Evolutionary conservation across 202 grass and related monocot genomes (phyloP).

Genomic region (Cymbopogon flexuosus): DNA sequence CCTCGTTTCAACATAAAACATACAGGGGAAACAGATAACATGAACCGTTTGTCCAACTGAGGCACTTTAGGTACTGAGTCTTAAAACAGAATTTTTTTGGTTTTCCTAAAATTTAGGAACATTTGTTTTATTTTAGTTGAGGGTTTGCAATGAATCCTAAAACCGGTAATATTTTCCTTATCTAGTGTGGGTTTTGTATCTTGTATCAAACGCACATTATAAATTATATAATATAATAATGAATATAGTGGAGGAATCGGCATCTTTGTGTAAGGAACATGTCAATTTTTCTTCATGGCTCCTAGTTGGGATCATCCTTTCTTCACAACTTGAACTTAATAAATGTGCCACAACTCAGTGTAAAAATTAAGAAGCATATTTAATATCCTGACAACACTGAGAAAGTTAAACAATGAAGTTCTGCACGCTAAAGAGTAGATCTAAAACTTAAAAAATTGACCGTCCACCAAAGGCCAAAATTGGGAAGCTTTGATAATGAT

Average conservation of each 20-base stretch:
- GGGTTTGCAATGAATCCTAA: background rate
- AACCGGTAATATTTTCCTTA: background rate
- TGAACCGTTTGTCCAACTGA: background rate
- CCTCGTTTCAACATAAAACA: conserved; percentile 20
- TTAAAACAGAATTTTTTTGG: background rate
- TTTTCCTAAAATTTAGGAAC: background rate
- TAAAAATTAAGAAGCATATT: background rate
- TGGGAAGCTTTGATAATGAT: conserved; percentile 46
- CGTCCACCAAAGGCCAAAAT: conserved; percentile 16
- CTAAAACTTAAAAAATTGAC: conserved; percentile 30
- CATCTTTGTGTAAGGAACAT: background rate
- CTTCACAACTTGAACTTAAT: background rate
- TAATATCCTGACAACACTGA: background rate
- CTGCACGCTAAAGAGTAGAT: background rate
- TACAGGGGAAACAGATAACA: background rate
- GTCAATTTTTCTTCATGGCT: background rate
- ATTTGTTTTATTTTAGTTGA: background rate
- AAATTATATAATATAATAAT: background rate
- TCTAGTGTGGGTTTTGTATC: background rate
- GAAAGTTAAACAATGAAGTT: conserved; percentile 11
- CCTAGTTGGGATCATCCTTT: background rate
- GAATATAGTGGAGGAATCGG: background rate
- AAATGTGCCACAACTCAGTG: background rate
- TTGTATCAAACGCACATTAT: background rate
- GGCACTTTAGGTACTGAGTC: background rate